A percentile compares a stretch with the other conserved stretches of the same genome.
Conservation (phyloP, 192 early-diverging fungal genomes). For the Coemansia sp. region DNA sequence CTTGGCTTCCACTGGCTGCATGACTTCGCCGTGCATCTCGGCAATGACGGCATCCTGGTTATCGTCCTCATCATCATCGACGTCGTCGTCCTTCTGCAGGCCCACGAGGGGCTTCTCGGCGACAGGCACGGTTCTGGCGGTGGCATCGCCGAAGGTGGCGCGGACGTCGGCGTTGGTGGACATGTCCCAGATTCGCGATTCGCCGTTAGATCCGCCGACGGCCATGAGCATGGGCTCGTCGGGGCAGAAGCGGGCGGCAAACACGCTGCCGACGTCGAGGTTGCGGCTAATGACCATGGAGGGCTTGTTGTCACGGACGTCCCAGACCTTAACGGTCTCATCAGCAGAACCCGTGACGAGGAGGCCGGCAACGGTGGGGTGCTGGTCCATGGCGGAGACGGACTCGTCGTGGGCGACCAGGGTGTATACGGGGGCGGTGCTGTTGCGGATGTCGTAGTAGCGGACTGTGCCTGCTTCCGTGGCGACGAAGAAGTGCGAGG, state of each 20-base stretch:
- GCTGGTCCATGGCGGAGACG: slow-evolving; percentile 85
- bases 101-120: slow-evolving; percentile 56
- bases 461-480: slow-evolving; percentile 91
- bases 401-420: slow-evolving; percentile 93
- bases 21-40: slow-evolving; percentile 33
- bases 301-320: slow-evolving; percentile 68
- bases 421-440: slow-evolving; percentile 69
- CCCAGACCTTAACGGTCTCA: slow-evolving; percentile 93
- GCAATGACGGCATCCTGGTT: slow-evolving; percentile 46
- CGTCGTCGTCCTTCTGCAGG: slow-evolving; percentile 19
- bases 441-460: slow-evolving; percentile 81
- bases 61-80: slow-evolving; percentile 50
- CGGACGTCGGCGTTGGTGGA: slow-evolving; percentile 84
- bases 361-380: slow-evolving; percentile 71
- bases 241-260: slow-evolving; percentile 82
- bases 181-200: slow-evolving; percentile 92
- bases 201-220: slow-evolving; percentile 85
- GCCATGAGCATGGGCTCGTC: slow-evolving; percentile 91
- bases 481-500: slow-evolving; percentile 76
- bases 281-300: slow-evolving; percentile 85
- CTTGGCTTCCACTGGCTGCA: background rate
- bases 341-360: slow-evolving; percentile 93
- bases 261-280: slow-evolving; percentile 82
- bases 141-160: slow-evolving; percentile 26
- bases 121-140: slow-evolving; percentile 8